These are phyloP conservation scores for Chaetothyriales sp. DNA, from an alignment of 2,329 filamentous ascomycete genomes.

Conservation along the genomic window DNA sequence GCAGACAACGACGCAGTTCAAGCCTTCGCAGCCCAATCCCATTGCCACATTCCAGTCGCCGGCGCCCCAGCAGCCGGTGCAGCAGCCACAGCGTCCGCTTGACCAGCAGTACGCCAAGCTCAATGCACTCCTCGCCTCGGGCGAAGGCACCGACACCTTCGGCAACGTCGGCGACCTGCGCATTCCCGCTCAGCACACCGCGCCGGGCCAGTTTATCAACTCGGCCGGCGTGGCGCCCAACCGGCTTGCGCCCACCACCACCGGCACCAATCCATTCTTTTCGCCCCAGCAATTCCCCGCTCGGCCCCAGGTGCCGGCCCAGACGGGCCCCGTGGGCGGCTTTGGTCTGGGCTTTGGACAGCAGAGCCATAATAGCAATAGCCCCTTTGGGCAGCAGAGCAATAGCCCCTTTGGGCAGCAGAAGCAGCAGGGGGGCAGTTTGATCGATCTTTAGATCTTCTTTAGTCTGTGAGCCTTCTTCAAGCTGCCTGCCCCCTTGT, in stretches of 20 bases:
- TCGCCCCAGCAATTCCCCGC: slow-evolving; percentile 73
- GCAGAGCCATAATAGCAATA: slow-evolving; percentile 23
- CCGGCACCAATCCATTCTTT: slow-evolving; percentile 82
- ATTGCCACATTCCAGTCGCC: slow-evolving; percentile 35
- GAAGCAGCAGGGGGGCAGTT: slow-evolving; percentile 37
- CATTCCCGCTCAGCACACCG: slow-evolving; percentile 91
- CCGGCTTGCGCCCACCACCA: slow-evolving; percentile 52
- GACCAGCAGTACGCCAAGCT: slow-evolving; percentile 58
- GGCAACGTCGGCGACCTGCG: slow-evolving; percentile 93
- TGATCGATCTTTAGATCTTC: slow-evolving; percentile 52
- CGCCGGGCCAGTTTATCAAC: slow-evolving; percentile 92
- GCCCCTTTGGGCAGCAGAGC: slow-evolving; percentile 34
- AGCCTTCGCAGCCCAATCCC: slow-evolving; percentile 40
- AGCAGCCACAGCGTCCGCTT: slow-evolving; percentile 25
- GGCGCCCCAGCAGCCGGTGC: slow-evolving; percentile 32
- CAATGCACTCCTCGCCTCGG: slow-evolving; percentile 70
- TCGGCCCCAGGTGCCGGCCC: slow-evolving; percentile 33
- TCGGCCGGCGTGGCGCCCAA: slow-evolving; percentile 72
- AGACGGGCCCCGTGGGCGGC: slow-evolving; percentile 38
- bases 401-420: slow-evolving; percentile 31
- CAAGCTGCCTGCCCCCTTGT: background rate
- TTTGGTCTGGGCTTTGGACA: slow-evolving; percentile 32
- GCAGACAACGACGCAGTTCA: slow-evolving; percentile 18
- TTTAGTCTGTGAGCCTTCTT: slow-evolving; percentile 25
- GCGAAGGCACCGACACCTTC: slow-evolving; percentile 93